Conservation (phyloP, 2,329 filamentous ascomycete genomes). For the Orbilia oligospora region DNA sequence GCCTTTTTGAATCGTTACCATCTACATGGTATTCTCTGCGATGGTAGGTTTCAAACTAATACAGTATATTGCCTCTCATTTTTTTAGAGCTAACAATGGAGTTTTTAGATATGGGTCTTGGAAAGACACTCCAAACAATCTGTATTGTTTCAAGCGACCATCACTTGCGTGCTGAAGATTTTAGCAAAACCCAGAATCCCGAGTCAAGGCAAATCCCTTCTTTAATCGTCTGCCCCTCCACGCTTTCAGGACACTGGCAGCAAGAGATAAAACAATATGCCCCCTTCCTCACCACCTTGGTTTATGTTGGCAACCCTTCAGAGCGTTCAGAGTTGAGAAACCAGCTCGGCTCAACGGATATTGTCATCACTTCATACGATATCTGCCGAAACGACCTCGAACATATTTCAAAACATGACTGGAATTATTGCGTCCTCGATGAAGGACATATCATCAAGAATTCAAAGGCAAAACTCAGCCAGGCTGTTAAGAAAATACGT, state of each 20-base stretch:
- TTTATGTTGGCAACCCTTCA: conserved; percentile 89
- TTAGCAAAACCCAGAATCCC: conserved; percentile 81
- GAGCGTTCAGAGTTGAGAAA: conserved; percentile 81
- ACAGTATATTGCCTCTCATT: not conserved
- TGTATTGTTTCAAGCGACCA: conserved; percentile 99
- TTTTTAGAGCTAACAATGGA: conserved; percentile 21
- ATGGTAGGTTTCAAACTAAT: conserved; percentile 67
- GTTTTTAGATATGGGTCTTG: conserved; percentile 89
- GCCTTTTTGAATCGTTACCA: conserved; percentile 98
- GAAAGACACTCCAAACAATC: conserved; percentile 95
- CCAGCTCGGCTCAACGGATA: conserved; percentile 82
- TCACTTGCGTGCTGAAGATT: conserved; percentile 92
- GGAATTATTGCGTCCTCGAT: conserved; percentile 98
- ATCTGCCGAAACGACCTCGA: conserved; percentile 97
- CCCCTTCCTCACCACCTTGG: conserved; percentile 88
- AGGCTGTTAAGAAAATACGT: conserved; percentile 87
- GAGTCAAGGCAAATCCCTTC: conserved; percentile 87
- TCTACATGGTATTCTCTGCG: conserved; percentile 96
- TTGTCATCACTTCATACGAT: conserved; percentile 98
- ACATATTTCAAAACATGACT: conserved; percentile 82
- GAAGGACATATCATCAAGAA: conserved; percentile 99
- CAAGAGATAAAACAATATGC: conserved; percentile 97
- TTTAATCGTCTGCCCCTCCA: conserved; percentile 95
- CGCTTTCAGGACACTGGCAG: conserved; percentile 97
- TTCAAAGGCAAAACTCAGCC: conserved; percentile 93